phyloP scores from a whole-genome alignment of 495 filamentous ascomycete genomes.

The Aspergillus sclerotioniger region DNA sequence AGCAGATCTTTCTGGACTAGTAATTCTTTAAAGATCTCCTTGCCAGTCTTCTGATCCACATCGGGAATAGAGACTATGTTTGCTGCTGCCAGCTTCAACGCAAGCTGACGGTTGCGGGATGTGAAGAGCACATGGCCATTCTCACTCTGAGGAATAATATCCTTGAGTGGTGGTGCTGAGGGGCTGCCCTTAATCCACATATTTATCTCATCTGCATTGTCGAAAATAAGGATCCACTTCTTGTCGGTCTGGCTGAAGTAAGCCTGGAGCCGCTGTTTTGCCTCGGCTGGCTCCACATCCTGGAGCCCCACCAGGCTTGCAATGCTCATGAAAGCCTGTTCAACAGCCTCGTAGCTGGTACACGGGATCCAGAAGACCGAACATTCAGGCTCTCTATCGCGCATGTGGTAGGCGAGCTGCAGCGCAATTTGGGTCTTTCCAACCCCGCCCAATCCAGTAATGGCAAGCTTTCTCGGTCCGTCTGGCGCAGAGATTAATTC shows the following conservation, averaged over 20 bases:
- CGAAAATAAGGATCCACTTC: slow-evolving; percentile 41
- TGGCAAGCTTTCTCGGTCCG: too few species aligned
- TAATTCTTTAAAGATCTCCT: slow-evolving; percentile 20
- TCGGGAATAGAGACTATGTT: slow-evolving; percentile 26
- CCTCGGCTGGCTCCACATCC: too few species aligned
- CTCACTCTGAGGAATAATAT: slow-evolving; percentile 27
- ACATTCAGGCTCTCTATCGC: too few species aligned
- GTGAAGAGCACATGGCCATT: slow-evolving; percentile 40
- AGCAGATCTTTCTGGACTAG: slow-evolving; percentile 26
- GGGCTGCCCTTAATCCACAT: slow-evolving; percentile 20
- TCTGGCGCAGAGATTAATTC: too few species aligned
- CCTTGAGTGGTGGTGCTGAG: slow-evolving; percentile 4
- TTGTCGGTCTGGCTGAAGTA: slow-evolving; percentile 28
- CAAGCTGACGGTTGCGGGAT: slow-evolving; percentile 30
- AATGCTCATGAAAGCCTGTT: too few species aligned
- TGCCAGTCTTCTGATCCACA: slow-evolving; percentile 25
- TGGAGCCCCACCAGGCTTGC: too few species aligned
- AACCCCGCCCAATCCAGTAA: too few species aligned
- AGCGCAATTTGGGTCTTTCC: too few species aligned
- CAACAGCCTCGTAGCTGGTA: too few species aligned
- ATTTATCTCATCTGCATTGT: slow-evolving; percentile 41
- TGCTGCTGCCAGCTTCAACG: not conserved
- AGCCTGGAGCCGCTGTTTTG: too few species aligned
- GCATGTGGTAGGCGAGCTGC: too few species aligned
- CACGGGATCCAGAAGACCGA: too few species aligned